Conservation (phyloP, 2,329 filamentous ascomycete genomes). For the Fusarium compactum region DNA sequence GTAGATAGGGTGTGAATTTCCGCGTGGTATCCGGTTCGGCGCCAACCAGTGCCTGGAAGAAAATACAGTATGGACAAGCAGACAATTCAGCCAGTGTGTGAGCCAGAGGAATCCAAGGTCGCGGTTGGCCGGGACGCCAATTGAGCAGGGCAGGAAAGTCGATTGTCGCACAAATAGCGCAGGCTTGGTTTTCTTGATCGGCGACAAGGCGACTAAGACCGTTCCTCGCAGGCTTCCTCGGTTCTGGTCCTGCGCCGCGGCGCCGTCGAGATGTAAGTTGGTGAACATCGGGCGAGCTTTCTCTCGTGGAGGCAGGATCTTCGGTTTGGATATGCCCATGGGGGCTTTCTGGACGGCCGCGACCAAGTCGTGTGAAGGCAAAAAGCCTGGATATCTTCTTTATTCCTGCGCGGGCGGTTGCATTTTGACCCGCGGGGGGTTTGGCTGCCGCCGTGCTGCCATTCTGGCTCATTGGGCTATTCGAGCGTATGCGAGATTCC, state of each 20-base stretch:
- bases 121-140: constrained; percentile 52
- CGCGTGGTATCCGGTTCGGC: constrained; percentile 46
- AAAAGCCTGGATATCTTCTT: constrained; percentile 55
- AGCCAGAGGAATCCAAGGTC: constrained; percentile 54
- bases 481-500: constrained; percentile 11
- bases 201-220: constrained; percentile 48
- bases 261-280: constrained; percentile 51
- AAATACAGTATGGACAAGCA: constrained; percentile 55
- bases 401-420: constrained; percentile 45
- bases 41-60: constrained; percentile 54
- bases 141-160: constrained; percentile 54
- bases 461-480: constrained; percentile 45
- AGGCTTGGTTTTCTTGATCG: constrained; percentile 47
- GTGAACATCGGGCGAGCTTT: constrained; percentile 50
- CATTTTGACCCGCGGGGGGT: constrained; percentile 34
- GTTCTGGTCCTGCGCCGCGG: constrained; percentile 37
- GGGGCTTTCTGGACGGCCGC: constrained; percentile 43
- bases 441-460: constrained; percentile 43
- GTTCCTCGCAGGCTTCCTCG: constrained; percentile 45
- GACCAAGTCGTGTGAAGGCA: constrained; percentile 49
- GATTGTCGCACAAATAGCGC: constrained; percentile 51
- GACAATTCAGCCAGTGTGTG: constrained; percentile 49
- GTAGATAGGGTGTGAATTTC: constrained; percentile 55
- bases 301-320: constrained; percentile 40
- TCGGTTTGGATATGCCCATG: constrained; percentile 37